Evolutionary conservation across 441 rosid genomes (phyloP).

Genomic region (Manihot esculenta): DNA sequence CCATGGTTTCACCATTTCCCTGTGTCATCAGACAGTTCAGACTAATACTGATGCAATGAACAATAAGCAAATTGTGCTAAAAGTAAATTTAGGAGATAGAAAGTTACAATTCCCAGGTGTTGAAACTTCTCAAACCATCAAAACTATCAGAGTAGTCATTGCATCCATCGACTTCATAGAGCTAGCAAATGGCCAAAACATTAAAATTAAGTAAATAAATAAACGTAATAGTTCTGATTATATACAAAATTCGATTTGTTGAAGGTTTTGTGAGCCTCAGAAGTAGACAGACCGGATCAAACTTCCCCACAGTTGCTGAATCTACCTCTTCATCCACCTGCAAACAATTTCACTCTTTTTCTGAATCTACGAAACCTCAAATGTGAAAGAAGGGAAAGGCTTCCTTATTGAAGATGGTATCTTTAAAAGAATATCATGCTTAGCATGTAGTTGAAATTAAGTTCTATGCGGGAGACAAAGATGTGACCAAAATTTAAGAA

Average conservation of each 20-base stretch:
- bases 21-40: constrained; percentile 11
- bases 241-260: not conserved
- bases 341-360: constrained; percentile 19
- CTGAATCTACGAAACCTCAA: constrained; percentile 1
- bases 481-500: not conserved
- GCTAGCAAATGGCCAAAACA: constrained; percentile 26
- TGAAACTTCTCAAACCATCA: constrained; percentile 15
- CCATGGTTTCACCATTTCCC: constrained; percentile 25
- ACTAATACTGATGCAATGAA: not conserved
- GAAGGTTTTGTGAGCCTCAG: not conserved
- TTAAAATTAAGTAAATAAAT: no score
- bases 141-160: constrained; percentile 26
- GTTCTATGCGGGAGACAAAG: not conserved
- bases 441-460: not conserved
- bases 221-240: not conserved
- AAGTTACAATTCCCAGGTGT: constrained; percentile 23
- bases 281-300: constrained; percentile 40
- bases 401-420: not conserved
- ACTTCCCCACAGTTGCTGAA: constrained; percentile 51
- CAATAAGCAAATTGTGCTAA: not conserved
- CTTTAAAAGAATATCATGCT: not conserved
- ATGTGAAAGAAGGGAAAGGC: not conserved
- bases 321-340: constrained; percentile 67
- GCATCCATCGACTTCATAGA: constrained; percentile 27
- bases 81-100: not conserved